A percentile compares a stretch with the other conserved stretches of the same genome.
Evolutionary conservation across 176 grass and related monocot species (phyloP).

Genomic region (Thalia dealbata): DNA sequence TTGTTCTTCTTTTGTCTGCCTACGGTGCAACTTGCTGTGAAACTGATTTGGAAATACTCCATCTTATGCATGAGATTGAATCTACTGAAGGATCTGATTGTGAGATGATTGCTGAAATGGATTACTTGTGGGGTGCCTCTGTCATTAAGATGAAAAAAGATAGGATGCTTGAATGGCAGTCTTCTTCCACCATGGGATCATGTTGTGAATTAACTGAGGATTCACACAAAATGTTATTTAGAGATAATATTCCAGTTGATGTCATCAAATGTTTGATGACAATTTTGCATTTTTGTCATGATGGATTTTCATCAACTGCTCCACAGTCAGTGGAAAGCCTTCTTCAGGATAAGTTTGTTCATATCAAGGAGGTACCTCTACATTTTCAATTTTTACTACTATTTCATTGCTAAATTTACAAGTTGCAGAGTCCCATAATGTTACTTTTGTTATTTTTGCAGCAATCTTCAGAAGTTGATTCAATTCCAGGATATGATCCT

Average conservation of each 20-base stretch:
- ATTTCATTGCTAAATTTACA: background rate
- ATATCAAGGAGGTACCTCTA: background rate
- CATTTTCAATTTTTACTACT: background rate
- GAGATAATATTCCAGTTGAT: slow-evolving; percentile 91
- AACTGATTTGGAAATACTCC: slow-evolving; percentile 75
- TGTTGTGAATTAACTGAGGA: slow-evolving; percentile 41
- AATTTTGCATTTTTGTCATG: slow-evolving; percentile 63
- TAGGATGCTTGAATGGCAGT: slow-evolving; percentile 44
- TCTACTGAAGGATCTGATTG: slow-evolving; percentile 35
- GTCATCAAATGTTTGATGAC: slow-evolving; percentile 56
- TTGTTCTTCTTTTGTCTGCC: slow-evolving; percentile 74
- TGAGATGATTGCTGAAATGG: slow-evolving; percentile 60
- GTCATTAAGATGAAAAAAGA: slow-evolving; percentile 64
- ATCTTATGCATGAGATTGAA: slow-evolving; percentile 83
- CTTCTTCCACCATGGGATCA: slow-evolving; percentile 23
- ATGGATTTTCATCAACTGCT: slow-evolving; percentile 43
- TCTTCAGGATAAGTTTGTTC: slow-evolving; percentile 24
- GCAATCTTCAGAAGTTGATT: slow-evolving; percentile 27
- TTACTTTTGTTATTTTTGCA: slow-evolving; percentile 26
- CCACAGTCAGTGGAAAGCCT: slow-evolving; percentile 53
- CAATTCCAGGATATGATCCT: slow-evolving; percentile 54
- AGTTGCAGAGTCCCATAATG: slow-evolving; percentile 8
- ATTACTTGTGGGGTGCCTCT: slow-evolving; percentile 77
- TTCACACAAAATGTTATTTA: slow-evolving; percentile 50
- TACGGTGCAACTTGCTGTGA: slow-evolving; percentile 76